These are phyloP conservation scores for Rhynchospora tenuis DNA, from an alignment of 176 grass and related monocot species.

Conservation along the genomic window DNA sequence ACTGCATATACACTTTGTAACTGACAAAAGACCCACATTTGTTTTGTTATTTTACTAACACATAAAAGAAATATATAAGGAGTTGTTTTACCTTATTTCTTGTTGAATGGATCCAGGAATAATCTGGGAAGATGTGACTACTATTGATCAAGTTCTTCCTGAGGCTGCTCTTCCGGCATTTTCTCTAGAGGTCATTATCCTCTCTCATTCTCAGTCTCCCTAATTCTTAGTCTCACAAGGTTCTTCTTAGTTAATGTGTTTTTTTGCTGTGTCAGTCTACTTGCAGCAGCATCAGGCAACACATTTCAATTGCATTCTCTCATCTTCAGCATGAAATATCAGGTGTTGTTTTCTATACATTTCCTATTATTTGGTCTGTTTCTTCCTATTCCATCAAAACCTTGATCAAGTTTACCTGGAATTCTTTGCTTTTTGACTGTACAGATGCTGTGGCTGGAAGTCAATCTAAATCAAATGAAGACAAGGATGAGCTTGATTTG, in stretches of 20 bases:
- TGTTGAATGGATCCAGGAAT: conserved; percentile 43
- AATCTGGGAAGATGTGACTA: conserved; percentile 67
- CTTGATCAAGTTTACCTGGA: conserved; percentile 20
- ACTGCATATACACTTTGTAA: neutral
- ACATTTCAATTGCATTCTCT: conserved; percentile 62
- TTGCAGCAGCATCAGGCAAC: conserved; percentile 70
- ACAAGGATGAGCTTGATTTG: conserved; percentile 49
- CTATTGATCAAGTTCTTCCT: conserved; percentile 79
- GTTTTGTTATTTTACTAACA: neutral
- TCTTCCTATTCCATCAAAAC: neutral
- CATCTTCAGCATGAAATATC: conserved; percentile 93
- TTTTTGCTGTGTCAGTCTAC: conserved; percentile 54
- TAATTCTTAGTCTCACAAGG: conserved; percentile 10
- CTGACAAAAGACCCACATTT: neutral
- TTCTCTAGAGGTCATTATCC: conserved; percentile 70
- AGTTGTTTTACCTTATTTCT: conserved; percentile 15
- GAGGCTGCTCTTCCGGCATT: conserved; percentile 92
- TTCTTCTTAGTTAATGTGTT: conserved; percentile 16
- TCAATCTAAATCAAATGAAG: conserved; percentile 39
- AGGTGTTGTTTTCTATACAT: conserved; percentile 38
- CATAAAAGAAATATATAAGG: neutral
- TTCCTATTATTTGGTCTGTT: conserved; percentile 19
- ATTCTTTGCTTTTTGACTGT: conserved; percentile 23
- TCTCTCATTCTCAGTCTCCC: conserved; percentile 13
- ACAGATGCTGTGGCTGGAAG: conserved; percentile 62